These are phyloP conservation scores for Microcyclospora tardicrescens DNA, from an alignment of 2,329 filamentous ascomycete genomes.

Conservation along the genomic window DNA sequence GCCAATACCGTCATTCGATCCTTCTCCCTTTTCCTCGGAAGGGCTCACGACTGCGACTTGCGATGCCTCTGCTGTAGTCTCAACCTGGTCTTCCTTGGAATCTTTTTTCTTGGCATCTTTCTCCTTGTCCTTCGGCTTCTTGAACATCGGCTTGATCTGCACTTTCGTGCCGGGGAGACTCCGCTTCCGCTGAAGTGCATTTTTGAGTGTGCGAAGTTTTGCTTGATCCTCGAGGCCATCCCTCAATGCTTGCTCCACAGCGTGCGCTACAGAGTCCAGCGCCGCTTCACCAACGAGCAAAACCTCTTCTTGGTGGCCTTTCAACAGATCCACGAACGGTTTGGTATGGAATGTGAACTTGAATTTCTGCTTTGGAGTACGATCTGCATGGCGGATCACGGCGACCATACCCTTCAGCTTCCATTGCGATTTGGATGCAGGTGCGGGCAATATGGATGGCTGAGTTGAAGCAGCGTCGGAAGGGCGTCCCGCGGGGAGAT, in stretches of 20 bases:
- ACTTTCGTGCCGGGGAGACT: constrained; percentile 94
- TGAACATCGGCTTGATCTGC: constrained; percentile 98
- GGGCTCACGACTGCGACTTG: constrained; percentile 1
- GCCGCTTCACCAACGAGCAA: constrained; percentile 85
- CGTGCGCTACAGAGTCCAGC: constrained; percentile 74
- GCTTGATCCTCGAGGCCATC: constrained; percentile 70
- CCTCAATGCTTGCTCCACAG: constrained; percentile 67
- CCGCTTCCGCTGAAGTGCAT: constrained; percentile 83
- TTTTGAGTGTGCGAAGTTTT: constrained; percentile 75
- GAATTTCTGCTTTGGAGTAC: constrained; percentile 97
- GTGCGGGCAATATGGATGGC: constrained; percentile 29
- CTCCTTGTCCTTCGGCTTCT: constrained; percentile 52
- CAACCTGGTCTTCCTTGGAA: constrained; percentile 37
- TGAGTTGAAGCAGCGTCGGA: constrained; percentile 4
- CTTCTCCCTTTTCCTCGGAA: background rate
- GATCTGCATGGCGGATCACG: constrained; percentile 89
- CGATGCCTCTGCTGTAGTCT: constrained; percentile 3
- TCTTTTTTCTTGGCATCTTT: constrained; percentile 32
- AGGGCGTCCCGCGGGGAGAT: background rate
- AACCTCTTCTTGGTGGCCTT: constrained; percentile 92
- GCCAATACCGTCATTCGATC: constrained; percentile 8
- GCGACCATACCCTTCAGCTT: constrained; percentile 96
- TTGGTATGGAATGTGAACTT: constrained; percentile 98
- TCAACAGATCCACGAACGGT: constrained; percentile 87
- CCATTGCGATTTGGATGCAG: constrained; percentile 78